Base-by-base conservation (phyloP, 139 green algal genomes). In the Picochlorum sp. region DNA sequence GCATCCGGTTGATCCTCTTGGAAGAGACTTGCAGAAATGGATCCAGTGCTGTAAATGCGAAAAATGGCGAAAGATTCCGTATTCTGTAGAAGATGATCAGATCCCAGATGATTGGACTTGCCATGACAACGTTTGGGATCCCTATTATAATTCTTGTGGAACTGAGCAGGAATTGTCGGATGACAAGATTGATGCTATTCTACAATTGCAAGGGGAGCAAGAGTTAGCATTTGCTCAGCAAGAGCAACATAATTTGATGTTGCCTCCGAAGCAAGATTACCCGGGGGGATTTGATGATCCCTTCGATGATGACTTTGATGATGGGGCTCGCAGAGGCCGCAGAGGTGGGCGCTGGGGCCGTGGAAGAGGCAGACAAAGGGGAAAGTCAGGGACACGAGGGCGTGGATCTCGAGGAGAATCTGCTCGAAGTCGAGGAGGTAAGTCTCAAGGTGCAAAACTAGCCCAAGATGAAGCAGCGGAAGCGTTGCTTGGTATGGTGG, bases 31-130 rank as follows among this genome's bases (percentile, higher is more conserved):
- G 55, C 79, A 92, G 45, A 94, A 94, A 65, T 94, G 86, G 86
- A 82, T 94, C 8, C 86, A 94, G 51, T 94, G 86, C 68, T 68
- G 49, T 45, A 64, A 55, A 18, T 94, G 86, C 60, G 70, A 74
- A 44, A 87, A 88, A 61, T 94, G 86, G 86, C 75, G 86, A 28
- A 85, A 87, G 77, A 84, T 88, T 26, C 86, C 86, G 0, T 89
- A 70, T 49, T 65, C 63, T 31, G 26, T 94, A 3, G 63, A 63
- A 4, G 86, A 92, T 32, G 67, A 82, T 1, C 71, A 89, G 9
- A 77, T 89, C 20, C 67, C 69, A 2, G 85, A 93, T 8, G 69
- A 81, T 20, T 94, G 86, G 86, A 41, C 30, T 33, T 94, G 86
- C 65, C 57, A 51, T 14, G 33, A 86, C 40, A 93, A 94, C 57